Evolutionary conservation across 352 stramenopile genomes (phyloP).

Genomic region (Globisporangium radiosum): DNA sequence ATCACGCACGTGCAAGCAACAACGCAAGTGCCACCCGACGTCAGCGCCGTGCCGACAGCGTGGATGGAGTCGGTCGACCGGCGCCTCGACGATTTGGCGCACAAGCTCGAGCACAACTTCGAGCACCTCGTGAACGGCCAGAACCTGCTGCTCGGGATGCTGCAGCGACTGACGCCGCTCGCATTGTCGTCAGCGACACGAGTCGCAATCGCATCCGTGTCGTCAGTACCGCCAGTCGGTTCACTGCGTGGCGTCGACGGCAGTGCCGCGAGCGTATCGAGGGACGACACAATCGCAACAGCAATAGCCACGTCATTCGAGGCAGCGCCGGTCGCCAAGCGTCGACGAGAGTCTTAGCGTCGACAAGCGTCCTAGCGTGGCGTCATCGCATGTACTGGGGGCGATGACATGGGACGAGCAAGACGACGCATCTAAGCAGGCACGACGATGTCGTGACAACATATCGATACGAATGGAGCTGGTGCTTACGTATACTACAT

Average conservation of each 20-base stretch:
- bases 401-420: too few species aligned
- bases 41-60: background rate
- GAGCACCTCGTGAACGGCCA: constrained; percentile 6
- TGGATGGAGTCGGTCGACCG: constrained; percentile 12
- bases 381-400: too few species aligned
- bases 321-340: background rate
- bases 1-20: background rate
- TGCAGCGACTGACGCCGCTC: constrained; percentile 6
- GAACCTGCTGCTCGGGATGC: constrained; percentile 11
- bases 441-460: too few species aligned
- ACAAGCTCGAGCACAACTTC: constrained; percentile 2
- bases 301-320: background rate
- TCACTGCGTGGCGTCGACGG: too few species aligned
- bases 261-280: background rate
- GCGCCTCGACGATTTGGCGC: constrained; percentile 5
- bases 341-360: background rate
- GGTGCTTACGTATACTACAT: too few species aligned
- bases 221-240: too few species aligned
- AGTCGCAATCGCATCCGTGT: too few species aligned
- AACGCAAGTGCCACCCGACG: background rate
- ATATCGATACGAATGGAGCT: too few species aligned
- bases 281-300: background rate
- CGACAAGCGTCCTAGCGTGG: too few species aligned
- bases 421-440: too few species aligned
- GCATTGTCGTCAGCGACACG: too few species aligned